These are phyloP conservation scores for Letharia lupina DNA, from an alignment of 495 filamentous ascomycete species.

Conservation along the genomic window DNA sequence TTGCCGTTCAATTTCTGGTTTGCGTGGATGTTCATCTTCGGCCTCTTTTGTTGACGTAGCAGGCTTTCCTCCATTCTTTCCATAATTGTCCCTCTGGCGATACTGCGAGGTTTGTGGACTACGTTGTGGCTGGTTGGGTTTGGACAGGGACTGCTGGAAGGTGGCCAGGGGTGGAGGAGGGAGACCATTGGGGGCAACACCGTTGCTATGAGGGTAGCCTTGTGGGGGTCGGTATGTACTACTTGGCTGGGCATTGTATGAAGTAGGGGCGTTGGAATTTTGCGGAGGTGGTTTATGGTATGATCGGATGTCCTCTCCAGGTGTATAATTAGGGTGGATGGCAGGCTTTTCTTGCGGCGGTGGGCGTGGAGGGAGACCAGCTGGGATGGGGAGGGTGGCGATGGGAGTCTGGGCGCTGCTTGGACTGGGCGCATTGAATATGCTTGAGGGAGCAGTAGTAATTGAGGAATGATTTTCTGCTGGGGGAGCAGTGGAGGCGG, in stretches of 20 bases:
- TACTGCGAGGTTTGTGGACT: slow-evolving; percentile 25
- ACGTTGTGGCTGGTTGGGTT: slow-evolving; percentile 35
- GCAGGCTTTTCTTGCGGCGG: slow-evolving; percentile 48
- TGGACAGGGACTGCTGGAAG: slow-evolving; percentile 40
- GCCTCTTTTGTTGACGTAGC: slow-evolving; percentile 23
- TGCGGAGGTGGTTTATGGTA: slow-evolving; percentile 45
- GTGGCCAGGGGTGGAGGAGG: slow-evolving; percentile 53
- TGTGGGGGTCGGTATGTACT: slow-evolving; percentile 29
- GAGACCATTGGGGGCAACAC: slow-evolving; percentile 45
- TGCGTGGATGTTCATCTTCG: slow-evolving; percentile 47
- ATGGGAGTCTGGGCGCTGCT: slow-evolving; percentile 35
- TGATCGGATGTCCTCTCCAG: slow-evolving; percentile 47
- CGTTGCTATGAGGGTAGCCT: slow-evolving; percentile 44
- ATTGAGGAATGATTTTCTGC: slow-evolving; percentile 29
- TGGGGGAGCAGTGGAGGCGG: slow-evolving; percentile 32
- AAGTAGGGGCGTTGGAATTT: slow-evolving; percentile 33
- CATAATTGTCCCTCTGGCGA: slow-evolving; percentile 11
- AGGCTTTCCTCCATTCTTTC: slow-evolving; percentile 22
- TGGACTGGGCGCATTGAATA: slow-evolving; percentile 30
- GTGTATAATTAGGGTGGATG: slow-evolving; percentile 48
- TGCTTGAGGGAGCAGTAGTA: slow-evolving; percentile 29
- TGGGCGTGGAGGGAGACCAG: slow-evolving; percentile 41
- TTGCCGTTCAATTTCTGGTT: slow-evolving; percentile 55
- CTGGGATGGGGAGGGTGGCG: slow-evolving; percentile 29
- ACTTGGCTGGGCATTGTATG: slow-evolving; percentile 32